Evolutionary conservation across 1,284 basidiomycete genomes (phyloP), one percentile per base, ranked within the genome.

Genomic region (Cutaneotrichosporon cyanovorans): DNA sequence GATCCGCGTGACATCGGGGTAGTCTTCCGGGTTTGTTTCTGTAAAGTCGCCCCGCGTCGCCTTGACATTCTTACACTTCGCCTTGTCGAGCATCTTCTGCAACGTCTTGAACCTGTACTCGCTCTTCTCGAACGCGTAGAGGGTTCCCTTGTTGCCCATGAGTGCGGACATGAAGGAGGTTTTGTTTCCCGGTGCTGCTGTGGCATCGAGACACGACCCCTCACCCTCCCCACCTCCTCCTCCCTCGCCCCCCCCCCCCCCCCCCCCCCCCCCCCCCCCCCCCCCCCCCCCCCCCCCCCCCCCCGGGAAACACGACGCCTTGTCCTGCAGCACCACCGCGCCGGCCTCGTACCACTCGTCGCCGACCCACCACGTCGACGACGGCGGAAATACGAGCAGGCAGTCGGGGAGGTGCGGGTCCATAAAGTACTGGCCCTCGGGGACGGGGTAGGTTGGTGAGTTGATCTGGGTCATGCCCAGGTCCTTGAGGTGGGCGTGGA

Each of bases 121-220:
- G 66, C 91, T 87, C 45, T 82, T 77, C 69, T 95, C 91, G 60
- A 92, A 91, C 0, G 91, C 91, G 58, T 81, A 82, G 7, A 93
- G 70, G 84, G 83, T 87, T 52, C 88, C 87, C 59, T 77, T 77
- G 57, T 83, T 83, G 15, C 75, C 66, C 83, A 93, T 88, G 33
- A 97, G 73, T 10, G 91, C 87, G 52, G 85, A 85, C 12, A 98
- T 73, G 69, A 95, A 88, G 5, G 87, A 87, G 0, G 95, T 98
- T 74, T 99, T 99, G 73, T 99, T 99, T 0, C 95, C 95, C 0
- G 93, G 95, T 0, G 95, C 93, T 36, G 92, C 85, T n/a, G 92
- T 98, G 5, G 89, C 92, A 69, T 98, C 95, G 40, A 98, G 84
- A 30, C 91, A 87, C 16, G 80, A 62, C 0, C 67, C 67, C 42